Conservation (phyloP, 129 eudicot species). For the Flaveria bidentis region DNA sequence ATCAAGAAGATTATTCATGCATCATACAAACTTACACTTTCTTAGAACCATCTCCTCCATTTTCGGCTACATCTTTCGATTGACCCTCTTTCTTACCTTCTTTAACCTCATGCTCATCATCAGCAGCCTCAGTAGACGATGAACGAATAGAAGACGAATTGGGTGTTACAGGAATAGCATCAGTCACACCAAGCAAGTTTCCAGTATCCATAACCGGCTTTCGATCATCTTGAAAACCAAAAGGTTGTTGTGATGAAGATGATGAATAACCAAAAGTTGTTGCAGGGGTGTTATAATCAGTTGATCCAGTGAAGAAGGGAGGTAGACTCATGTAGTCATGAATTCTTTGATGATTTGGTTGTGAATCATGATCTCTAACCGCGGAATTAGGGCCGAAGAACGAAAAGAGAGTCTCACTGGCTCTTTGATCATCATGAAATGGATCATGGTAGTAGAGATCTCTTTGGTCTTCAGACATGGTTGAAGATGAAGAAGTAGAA, state of each 20-base stretch:
- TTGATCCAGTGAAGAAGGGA: conserved; percentile 55
- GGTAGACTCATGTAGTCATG: conserved; percentile 53
- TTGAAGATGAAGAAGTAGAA: conserved; percentile 15
- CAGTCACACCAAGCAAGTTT: conserved; percentile 9
- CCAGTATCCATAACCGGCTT: conserved; percentile 30
- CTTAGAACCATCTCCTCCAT: conserved; percentile 61
- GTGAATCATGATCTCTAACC: conserved; percentile 28
- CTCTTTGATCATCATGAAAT: conserved; percentile 44
- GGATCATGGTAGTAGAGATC: conserved; percentile 67
- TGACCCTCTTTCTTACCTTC: conserved; percentile 42
- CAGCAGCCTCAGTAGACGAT: conserved; percentile 70
- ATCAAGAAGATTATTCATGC: neutral
- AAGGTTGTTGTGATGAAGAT: conserved; percentile 38
- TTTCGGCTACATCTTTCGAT: conserved; percentile 39
- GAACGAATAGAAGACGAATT: conserved; percentile 71
- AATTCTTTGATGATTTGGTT: conserved; percentile 41
- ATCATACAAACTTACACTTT: conserved; percentile 63
- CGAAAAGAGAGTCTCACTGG: conserved; percentile 33
- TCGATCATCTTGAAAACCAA: conserved; percentile 36
- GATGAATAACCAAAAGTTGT: conserved; percentile 53
- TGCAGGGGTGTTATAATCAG: conserved; percentile 38
- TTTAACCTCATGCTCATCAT: conserved; percentile 45
- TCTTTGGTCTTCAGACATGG: conserved; percentile 72
- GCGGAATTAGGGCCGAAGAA: conserved; percentile 35
- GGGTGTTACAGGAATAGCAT: conserved; percentile 1